Evolutionary conservation across 2,329 filamentous ascomycete genomes (phyloP).

Genomic region (Arachnomyces sp.): DNA sequence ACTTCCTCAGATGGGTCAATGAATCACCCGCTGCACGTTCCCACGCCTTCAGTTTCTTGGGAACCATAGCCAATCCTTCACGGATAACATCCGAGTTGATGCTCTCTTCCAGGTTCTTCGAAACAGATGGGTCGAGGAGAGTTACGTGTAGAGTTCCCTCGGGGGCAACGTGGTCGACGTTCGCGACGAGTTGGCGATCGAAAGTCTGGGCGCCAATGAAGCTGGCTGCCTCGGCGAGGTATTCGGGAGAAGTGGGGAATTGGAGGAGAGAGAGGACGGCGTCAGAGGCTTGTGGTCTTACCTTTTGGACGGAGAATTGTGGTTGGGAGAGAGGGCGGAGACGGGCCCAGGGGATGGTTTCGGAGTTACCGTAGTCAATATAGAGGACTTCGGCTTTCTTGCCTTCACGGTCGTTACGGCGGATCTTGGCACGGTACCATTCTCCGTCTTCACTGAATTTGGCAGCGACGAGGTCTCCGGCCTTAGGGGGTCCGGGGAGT

Average conservation of each 20-base stretch:
- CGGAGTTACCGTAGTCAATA: constrained; percentile 93
- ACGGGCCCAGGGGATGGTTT: constrained; percentile 75
- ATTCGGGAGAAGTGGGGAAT: constrained; percentile 73
- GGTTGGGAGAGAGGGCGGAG: constrained; percentile 72
- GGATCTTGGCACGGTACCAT: constrained; percentile 90
- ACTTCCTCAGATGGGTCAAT: constrained; percentile 62
- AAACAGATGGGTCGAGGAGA: constrained; percentile 67
- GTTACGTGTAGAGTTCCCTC: constrained; percentile 82
- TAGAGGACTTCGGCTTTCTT: constrained; percentile 88
- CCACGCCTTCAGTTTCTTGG: constrained; percentile 84
- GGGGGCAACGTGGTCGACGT: constrained; percentile 77
- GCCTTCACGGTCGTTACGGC: constrained; percentile 83
- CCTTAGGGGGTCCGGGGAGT: constrained; percentile 71
- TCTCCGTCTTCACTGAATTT: constrained; percentile 82
- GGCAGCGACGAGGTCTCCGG: constrained; percentile 84
- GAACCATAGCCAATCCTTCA: constrained; percentile 83
- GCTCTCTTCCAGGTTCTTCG: constrained; percentile 62
- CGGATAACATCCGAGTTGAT: constrained; percentile 82
- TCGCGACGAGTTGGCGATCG: constrained; percentile 73
- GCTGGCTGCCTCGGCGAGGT: constrained; percentile 69
- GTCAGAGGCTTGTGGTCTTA: constrained; percentile 81
- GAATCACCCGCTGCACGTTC: constrained; percentile 70
- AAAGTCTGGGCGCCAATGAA: constrained; percentile 70
- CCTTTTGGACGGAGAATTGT: constrained; percentile 72
- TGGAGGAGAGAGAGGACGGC: constrained; percentile 83